Evolutionary conservation across 768 basidiomycete species (phyloP), one percentile per base, ranked within the genome.

Genomic region (Russula dissimulans): DNA sequence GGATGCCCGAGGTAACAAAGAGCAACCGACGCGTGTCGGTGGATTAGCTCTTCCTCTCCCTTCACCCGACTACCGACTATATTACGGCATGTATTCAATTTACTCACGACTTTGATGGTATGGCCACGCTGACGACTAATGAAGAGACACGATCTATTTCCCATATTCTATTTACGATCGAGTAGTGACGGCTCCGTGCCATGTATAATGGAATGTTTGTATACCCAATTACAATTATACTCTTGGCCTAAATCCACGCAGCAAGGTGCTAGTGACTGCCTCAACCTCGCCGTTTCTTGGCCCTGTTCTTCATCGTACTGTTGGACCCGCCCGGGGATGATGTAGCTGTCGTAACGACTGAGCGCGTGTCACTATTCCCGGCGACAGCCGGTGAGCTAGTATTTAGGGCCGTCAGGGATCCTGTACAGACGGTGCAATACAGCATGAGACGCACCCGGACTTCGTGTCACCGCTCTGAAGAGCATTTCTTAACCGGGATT

Each of bases 401-500:
- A 14, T 18, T 12, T 38, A 50, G 44, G 12, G n/a, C 14, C 5
- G 15, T 52, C 43, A 63, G 41, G 34, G 18, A 32, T 29, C 7
- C 7, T 2, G 17, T 29, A 46, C 11, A 4, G 26, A 10, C 12
- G 6, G 26, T 14, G 14, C 14, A 36, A 50, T 11, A 31, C 1
- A n/a, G 50, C 18, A 49, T 46, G 29, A 41, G 18, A 45, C 38
- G 5, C 46, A 64, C 65, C 59, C 56, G 12, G 63, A 44, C 49
- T 79, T 82, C 63, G 83, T 64, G 63, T 87, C 84, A 17, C 84
- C 85, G 54, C 71, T 80, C 44, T 81, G 76, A 42, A 86, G 63
- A 1, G 84, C 80, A 41, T 69, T 75, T n/a, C 75, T 68, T 67
- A 84, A 71, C 69, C 78, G 83, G 18, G 77, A 80, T 65, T 86